Base-by-base conservation (phyloP, 2,329 filamentous ascomycete species). In the Herpotrichia juniperi region DNA sequence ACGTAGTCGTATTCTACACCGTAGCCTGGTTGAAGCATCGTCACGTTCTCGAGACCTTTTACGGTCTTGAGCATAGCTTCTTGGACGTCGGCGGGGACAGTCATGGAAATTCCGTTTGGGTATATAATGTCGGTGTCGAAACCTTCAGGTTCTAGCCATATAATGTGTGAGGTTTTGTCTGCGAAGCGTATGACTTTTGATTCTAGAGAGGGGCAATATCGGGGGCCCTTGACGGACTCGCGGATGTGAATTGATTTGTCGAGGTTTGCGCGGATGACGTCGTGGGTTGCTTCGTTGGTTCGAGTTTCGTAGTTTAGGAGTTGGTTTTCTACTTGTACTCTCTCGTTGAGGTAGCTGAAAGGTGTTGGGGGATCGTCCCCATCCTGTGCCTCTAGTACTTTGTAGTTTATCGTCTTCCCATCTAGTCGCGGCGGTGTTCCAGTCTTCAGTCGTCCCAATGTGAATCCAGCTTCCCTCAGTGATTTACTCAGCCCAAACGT, bases 1-100 rank as follows among this genome's bases (percentile, higher is more conserved):
- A 99, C 91, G 72, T 99, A 99, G 77, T 97, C 94, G 74, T 99
- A 99, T 72, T 99, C 94, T 1, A 99, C 94, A 7, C 94, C 94
- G 67, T 99, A 99, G 8, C 93, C 94, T 1, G 93, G 89, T 67
- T 97, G 93, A 6, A 96, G 83, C 93, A 99, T 97, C 22, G 81
- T 86, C 4, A 92, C 92, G 53, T 93, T 86, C 68, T 97, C 93
- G 1, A 99, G 81, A 0, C 94, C 94, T n/a, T 78, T 82, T 48
- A 99, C 89, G 0, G 91, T 96, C 50, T 87, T 88, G n/a, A 99
- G 80, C 68, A 96, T 86, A 46, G 87, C 83, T 63, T 90, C 87
- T 72, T 99, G 94, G 0, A 90, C 91, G 50, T 93, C 91, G 0
- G 87, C 87, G 0, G 94, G 94, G 2, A 99, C 87, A 0, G 94